Percentiles rank a stretch among this genome's conserved stretches.
phyloP scores from a whole-genome alignment of 176 grass and related monocot genomes.

The Cenchrus purpureus region DNA sequence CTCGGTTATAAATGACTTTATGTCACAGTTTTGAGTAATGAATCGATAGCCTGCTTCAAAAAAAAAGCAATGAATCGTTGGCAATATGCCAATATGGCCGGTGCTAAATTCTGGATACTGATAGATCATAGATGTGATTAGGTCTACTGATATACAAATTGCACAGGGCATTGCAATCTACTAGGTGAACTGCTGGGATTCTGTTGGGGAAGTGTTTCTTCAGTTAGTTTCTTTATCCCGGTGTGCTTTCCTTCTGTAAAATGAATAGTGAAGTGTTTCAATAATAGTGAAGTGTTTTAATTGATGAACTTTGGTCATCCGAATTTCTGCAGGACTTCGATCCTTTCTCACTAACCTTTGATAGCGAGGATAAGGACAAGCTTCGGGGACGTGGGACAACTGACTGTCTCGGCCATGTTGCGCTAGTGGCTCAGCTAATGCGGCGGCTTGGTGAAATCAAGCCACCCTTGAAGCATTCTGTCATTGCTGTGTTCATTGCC shows the following conservation, averaged over 20 bases:
- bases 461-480: slow-evolving; percentile 71
- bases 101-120: neutral
- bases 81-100: neutral
- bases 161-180: neutral
- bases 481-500: slow-evolving; percentile 87
- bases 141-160: neutral
- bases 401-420: slow-evolving; percentile 91
- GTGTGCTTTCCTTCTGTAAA: neutral
- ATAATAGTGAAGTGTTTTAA: neutral
- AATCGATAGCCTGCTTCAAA: neutral
- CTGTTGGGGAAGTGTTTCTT: neutral
- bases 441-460: slow-evolving; percentile 69
- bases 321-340: slow-evolving; percentile 65
- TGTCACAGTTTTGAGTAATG: neutral
- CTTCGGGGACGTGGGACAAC: slow-evolving; percentile 85
- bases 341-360: slow-evolving; percentile 86
- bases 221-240: neutral
- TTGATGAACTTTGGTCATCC: neutral
- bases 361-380: slow-evolving; percentile 78
- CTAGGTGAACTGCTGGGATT: neutral
- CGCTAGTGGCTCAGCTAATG: slow-evolving; percentile 91
- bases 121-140: neutral
- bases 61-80: neutral
- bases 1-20: neutral
- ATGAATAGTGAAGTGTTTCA: neutral